A percentile compares a stretch with the other conserved stretches of the same genome.
phyloP scores from a whole-genome alignment of 352 stramenopile species.

The Elongisporangium prolatum region DNA sequence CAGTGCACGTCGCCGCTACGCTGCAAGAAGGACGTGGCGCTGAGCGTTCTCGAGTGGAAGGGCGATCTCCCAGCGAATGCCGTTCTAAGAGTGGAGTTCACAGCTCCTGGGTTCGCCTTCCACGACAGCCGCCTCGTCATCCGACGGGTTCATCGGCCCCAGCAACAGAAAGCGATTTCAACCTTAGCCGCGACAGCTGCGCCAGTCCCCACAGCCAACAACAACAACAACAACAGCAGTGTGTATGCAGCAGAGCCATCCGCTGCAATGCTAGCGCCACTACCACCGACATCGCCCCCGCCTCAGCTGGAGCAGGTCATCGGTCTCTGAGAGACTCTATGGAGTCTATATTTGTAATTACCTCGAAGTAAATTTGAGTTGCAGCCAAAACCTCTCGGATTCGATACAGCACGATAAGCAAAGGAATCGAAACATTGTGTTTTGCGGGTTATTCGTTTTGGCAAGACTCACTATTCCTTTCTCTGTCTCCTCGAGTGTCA shows the following conservation, averaged over 20 bases:
- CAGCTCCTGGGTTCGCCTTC: conserved; percentile 35
- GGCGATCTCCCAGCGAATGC: conserved; percentile 23
- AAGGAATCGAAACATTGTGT: not conserved
- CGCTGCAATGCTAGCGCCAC: not conserved
- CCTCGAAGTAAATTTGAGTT: not conserved
- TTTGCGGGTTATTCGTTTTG: not conserved
- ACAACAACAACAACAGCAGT: not conserved
- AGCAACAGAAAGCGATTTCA: not conserved
- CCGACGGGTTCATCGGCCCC: conserved; percentile 13
- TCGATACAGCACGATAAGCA: not conserved
- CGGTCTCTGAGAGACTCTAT: not conserved
- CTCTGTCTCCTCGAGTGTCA: not conserved
- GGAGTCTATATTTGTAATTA: not conserved
- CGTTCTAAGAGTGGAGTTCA: conserved; percentile 34
- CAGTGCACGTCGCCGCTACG: conserved; percentile 32
- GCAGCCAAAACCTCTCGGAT: not conserved
- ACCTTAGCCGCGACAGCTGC: not conserved
- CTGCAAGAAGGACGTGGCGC: conserved; percentile 34
- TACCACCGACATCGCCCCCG: not conserved
- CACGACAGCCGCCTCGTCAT: conserved; percentile 37
- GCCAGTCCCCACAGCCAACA: not conserved
- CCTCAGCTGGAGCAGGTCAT: not conserved
- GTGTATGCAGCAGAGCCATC: not conserved
- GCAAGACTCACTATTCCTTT: not conserved
- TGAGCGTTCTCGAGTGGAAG: conserved; percentile 30